Base-by-base conservation (phyloP, 2,329 filamentous ascomycete genomes). In the Penicillium decumbens region DNA sequence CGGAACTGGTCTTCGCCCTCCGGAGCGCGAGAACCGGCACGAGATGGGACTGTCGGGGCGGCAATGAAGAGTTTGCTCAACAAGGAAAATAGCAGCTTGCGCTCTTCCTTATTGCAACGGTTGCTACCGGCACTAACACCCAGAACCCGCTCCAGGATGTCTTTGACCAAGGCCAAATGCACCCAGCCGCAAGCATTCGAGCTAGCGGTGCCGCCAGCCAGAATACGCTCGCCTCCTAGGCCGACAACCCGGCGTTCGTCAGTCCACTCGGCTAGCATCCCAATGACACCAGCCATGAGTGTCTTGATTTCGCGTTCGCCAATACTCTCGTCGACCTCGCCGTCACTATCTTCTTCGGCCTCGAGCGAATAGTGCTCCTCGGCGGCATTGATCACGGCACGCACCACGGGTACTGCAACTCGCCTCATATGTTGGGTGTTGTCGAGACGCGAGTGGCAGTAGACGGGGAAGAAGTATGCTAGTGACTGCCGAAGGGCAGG, bases 401-500 rank as follows among this genome's bases (percentile, higher is more conserved):
- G 85, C 8, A 97, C 74, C 0, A 89, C 83, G 24, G 86, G 81
- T 2, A 92, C 80, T 0, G 87, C 81, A 18, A 96, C 80, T 15
- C 77, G 73, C 6, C 83, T 82, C 87, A 97, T 90, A 29, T 89
- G 79, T 25, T 86, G 80, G 55, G 93, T 90, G 63, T 96, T 95
- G 55, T 88, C 86, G 3, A 84, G 70, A 3, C 88, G 81, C 6
- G 87, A 91, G 70, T 92, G 95, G 69, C 89, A 93, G 74, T 95
- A 97, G 0, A 96, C 91, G 0, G 92, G 92, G 30, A 97, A 75
- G 77, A 96, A 96, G 70, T 97, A 97, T 57, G 88, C 89, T 46
- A 97, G 77, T 0, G 88, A 86, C 69, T 97, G 92, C 20, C 90
- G 79, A 6, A 96, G 83, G 7, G 84, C 84, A 58, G 92, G 86